These are phyloP conservation scores for Amanita fuliginea DNA, from an alignment of 768 basidiomycete genomes.

Conservation along the genomic window DNA sequence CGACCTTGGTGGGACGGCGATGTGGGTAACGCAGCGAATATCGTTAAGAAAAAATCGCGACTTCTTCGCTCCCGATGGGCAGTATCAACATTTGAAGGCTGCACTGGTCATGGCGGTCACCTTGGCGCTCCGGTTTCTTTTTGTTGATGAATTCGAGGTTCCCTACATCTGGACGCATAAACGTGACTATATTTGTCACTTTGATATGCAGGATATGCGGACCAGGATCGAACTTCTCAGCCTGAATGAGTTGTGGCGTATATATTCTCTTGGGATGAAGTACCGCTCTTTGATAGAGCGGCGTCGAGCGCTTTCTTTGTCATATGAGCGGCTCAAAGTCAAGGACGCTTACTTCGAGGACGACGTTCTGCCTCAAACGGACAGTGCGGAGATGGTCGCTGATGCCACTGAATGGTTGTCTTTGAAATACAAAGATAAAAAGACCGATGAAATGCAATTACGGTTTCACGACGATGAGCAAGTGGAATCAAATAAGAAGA, in stretches of 20 bases:
- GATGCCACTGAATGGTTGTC: slow-evolving; percentile 88
- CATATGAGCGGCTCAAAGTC: slow-evolving; percentile 59
- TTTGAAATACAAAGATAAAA: slow-evolving; percentile 72
- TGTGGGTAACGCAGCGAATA: slow-evolving; percentile 80
- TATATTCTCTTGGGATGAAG: slow-evolving; percentile 80
- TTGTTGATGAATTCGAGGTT: slow-evolving; percentile 84
- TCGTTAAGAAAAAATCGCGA: slow-evolving; percentile 60
- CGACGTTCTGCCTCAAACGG: slow-evolving; percentile 53
- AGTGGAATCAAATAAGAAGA: slow-evolving; percentile 39
- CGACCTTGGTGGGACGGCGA: slow-evolving; percentile 71
- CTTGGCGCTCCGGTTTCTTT: slow-evolving; percentile 68
- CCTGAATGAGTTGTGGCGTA: slow-evolving; percentile 82
- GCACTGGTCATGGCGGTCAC: slow-evolving; percentile 74
- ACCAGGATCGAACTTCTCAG: slow-evolving; percentile 62
- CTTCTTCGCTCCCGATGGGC: slow-evolving; percentile 60
- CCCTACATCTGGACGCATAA: slow-evolving; percentile 94
- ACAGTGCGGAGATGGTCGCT: slow-evolving; percentile 80
- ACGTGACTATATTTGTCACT: slow-evolving; percentile 80
- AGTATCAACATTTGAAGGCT: slow-evolving; percentile 45
- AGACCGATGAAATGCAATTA: slow-evolving; percentile 49
- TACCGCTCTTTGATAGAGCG: slow-evolving; percentile 82
- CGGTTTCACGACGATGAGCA: slow-evolving; percentile 68
- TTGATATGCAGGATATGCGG: slow-evolving; percentile 55
- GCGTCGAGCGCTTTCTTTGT: slow-evolving; percentile 44
- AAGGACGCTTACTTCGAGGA: slow-evolving; percentile 69